Evolutionary conservation across 331 rosid species (phyloP).

Genomic region (Malus hybrid): DNA sequence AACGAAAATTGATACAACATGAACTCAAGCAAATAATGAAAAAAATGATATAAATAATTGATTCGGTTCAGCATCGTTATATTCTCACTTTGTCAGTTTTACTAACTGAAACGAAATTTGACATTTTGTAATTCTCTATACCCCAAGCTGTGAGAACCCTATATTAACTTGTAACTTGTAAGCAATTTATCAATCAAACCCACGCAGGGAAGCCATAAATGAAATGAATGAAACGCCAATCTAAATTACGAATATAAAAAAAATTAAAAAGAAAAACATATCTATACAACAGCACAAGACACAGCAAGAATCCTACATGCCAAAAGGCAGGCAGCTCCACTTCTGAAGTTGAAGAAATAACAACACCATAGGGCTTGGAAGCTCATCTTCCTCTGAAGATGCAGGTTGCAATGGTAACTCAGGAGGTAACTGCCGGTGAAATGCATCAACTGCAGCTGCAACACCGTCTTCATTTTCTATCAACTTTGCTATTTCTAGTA

Average conservation of each 20-base stretch:
- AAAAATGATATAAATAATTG: neutral
- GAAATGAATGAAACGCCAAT: slow-evolving; percentile 40
- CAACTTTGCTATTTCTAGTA: slow-evolving; percentile 55
- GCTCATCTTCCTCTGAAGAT: slow-evolving; percentile 39
- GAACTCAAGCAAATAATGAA: neutral
- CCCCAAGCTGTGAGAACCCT: neutral
- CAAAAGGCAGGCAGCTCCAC: slow-evolving; percentile 64
- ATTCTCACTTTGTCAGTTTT: neutral
- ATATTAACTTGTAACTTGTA: neutral
- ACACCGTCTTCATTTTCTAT: slow-evolving; percentile 88
- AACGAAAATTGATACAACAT: neutral
- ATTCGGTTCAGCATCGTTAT: neutral
- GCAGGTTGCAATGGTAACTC: slow-evolving; percentile 68
- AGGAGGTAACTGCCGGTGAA: slow-evolving; percentile 75
- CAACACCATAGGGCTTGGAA: slow-evolving; percentile 47
- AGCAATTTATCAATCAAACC: slow-evolving; percentile 11
- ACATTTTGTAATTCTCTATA: neutral
- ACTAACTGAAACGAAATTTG: neutral
- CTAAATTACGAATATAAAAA: slow-evolving; percentile 9
- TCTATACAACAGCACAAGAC: slow-evolving; percentile 5
- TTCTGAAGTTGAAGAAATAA: slow-evolving; percentile 47
- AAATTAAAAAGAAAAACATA: neutral
- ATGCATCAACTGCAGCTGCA: slow-evolving; percentile 80
- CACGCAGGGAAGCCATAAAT: slow-evolving; percentile 18
- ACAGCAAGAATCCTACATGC: slow-evolving; percentile 26